Percentiles rank a stretch among this genome's conserved stretches.
Conservation (phyloP, 768 basidiomycete species). For the Kwoniella heveanensis region DNA sequence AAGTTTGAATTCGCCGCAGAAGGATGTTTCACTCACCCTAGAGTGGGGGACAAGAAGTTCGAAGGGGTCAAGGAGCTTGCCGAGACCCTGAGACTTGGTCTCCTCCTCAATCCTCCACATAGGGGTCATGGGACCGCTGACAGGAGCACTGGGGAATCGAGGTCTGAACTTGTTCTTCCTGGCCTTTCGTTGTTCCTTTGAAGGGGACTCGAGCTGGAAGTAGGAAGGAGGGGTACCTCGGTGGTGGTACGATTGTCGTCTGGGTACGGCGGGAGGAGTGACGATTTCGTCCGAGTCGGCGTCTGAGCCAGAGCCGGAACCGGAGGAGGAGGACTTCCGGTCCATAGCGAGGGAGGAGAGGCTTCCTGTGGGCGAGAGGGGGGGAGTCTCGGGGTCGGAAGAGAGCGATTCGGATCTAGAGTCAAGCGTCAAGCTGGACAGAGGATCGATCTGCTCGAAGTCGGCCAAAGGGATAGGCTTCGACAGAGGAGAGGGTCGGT, state of each 20-base stretch:
- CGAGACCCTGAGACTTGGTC: slow-evolving; percentile 6
- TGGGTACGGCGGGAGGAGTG: slow-evolving; percentile 16
- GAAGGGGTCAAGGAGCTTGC: slow-evolving; percentile 25
- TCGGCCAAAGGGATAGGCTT: slow-evolving; percentile 6
- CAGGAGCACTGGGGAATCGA: slow-evolving; percentile 71
- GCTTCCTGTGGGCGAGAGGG: slow-evolving; percentile 19
- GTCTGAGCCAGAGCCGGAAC: slow-evolving; percentile 61
- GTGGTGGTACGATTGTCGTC: slow-evolving; percentile 18
- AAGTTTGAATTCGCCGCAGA: not conserved
- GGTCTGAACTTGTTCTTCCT: slow-evolving; percentile 31
- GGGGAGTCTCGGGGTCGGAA: slow-evolving; percentile 17
- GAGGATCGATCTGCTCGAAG: slow-evolving; percentile 16
- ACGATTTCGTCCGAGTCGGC: slow-evolving; percentile 15
- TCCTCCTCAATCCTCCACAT: slow-evolving; percentile 34
- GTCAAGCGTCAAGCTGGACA: slow-evolving; percentile 7
- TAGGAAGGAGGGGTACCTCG: slow-evolving; percentile 19
- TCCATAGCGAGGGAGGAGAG: slow-evolving; percentile 19
- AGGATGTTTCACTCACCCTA: slow-evolving; percentile 6
- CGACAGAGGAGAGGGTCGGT: slow-evolving; percentile 21
- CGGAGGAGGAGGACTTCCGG: slow-evolving; percentile 3
- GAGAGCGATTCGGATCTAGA: slow-evolving; percentile 15
- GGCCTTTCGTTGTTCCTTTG: slow-evolving; percentile 15
- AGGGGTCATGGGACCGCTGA: slow-evolving; percentile 25
- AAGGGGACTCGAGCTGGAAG: slow-evolving; percentile 16
- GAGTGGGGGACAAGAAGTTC: slow-evolving; percentile 16